phyloP scores from a whole-genome alignment of 495 filamentous ascomycete species.

The Astrothelium macrocarpum region DNA sequence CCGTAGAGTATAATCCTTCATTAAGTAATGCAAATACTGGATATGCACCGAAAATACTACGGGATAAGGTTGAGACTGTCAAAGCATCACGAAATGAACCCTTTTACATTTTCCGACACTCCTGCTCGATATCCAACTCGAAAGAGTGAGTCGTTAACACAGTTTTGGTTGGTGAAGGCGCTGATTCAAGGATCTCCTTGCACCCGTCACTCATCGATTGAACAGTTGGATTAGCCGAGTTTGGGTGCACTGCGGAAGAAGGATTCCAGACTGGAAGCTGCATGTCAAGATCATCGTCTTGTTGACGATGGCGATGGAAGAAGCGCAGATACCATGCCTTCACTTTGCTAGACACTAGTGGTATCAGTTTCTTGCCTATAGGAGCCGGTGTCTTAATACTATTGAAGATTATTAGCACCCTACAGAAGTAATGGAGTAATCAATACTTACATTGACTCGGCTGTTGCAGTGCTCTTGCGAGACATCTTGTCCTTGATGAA shows the following conservation, averaged over 20 bases:
- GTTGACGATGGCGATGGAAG: background rate
- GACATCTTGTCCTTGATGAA: constrained; percentile 13
- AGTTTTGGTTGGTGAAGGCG: background rate
- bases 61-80: no score
- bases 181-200: background rate
- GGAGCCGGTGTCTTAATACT: background rate
- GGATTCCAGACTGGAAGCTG: background rate
- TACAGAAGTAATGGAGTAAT: background rate
- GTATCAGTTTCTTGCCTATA: background rate
- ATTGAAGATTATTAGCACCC: background rate
- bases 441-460: background rate
- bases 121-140: background rate
- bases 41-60: no score
- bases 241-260: background rate
- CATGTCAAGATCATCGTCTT: background rate
- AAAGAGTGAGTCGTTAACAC: background rate
- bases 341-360: background rate
- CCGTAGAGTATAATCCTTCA: no score
- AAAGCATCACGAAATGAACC: no score
- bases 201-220: background rate
- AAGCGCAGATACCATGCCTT: background rate
- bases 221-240: background rate
- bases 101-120: background rate
- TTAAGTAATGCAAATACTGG: no score
- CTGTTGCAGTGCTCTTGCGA: background rate